Percentiles rank a stretch among this genome's conserved stretches.
These are phyloP conservation scores for Manihot esculenta DNA, from an alignment of 441 rosid species.

Conservation along the genomic window DNA sequence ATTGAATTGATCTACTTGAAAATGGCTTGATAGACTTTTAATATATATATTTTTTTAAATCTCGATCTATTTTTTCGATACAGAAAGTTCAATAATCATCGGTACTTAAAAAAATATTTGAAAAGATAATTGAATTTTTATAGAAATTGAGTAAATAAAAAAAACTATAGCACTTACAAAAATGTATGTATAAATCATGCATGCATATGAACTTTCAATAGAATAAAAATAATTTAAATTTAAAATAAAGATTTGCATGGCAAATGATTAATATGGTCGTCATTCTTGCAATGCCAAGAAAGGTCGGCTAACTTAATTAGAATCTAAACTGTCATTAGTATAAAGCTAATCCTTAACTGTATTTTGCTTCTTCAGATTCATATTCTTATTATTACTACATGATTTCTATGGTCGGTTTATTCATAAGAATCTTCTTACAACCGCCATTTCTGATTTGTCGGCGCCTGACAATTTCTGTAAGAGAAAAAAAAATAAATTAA, in stretches of 20 bases:
- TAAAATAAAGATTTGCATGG: background rate
- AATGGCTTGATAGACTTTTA: no score
- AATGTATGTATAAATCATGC: no score
- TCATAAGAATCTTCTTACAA: conserved; percentile 27
- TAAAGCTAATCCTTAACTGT: conserved; percentile 43
- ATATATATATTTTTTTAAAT: no score
- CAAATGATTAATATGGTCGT: conserved; percentile 45
- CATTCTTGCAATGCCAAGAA: conserved; percentile 62
- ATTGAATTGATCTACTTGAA: no score
- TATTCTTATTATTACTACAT: background rate
- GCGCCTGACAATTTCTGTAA: conserved; percentile 25
- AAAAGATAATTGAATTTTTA: no score
- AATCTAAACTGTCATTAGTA: conserved; percentile 32
- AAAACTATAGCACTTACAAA: no score
- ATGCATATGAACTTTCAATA: no score
- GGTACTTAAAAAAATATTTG: no score
- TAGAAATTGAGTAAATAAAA: no score
- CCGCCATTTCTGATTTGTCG: conserved; percentile 54
- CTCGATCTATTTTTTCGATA: no score
- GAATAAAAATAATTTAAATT: no score
- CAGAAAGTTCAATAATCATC: no score
- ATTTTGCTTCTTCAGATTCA: background rate
- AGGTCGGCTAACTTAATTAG: conserved; percentile 38
- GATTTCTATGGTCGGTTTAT: conserved; percentile 36
- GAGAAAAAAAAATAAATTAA: background rate